Base-by-base conservation (phyloP, 768 basidiomycete species). In the Lentinula guzmanii region DNA sequence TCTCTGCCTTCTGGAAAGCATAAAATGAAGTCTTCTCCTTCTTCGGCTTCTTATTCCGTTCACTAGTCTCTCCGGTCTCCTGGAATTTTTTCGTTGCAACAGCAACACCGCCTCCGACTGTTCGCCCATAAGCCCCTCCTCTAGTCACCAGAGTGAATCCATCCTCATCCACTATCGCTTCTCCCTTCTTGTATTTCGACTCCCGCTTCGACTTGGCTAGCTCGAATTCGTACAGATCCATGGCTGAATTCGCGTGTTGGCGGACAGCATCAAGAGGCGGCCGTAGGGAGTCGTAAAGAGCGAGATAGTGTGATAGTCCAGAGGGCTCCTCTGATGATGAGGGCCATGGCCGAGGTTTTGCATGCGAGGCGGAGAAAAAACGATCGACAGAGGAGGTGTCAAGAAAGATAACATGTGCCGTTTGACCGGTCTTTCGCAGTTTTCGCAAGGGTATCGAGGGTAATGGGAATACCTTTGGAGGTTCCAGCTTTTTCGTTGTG, bases 101-200 rank as follows among this genome's bases (percentile, higher is more conserved):
- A 73, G 72, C 83, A 71, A 81, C 77, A 0, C 92, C 93, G 13
- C 93, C 93, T 33, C 94, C 94, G 4, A 94, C 76, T 1, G 91
- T 91, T 69, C 92, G 80, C 4, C 95, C 94, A 67, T 95, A 95
- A 21, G 89, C 88, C 11, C 95, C 95, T 4, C 93, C 92, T 41
- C 95, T 82, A n/a, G 89, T 91, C 39, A 98, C 95, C 11, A 98
- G 83, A 10, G 93, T 96, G 71, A 96, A 98, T 2, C 95, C 95
- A 63, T 98, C 95, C 62, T 91, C 93, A 70, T 98, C 95, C 46
- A 96, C 90, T 60, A 96, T 80, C 5, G 90, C 93, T 68, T 93
- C 93, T 21, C 92, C 91, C 70, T 92, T 91, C 65, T 77, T 81
- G 68, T 90, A 91, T 69, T 84, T 79, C 24, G 85, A 83, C 65